A percentile compares a stretch with the other conserved stretches of the same genome.
Evolutionary conservation across 2,329 filamentous ascomycete species (phyloP).

Genomic region (Ophiostoma novo-ulmi): DNA sequence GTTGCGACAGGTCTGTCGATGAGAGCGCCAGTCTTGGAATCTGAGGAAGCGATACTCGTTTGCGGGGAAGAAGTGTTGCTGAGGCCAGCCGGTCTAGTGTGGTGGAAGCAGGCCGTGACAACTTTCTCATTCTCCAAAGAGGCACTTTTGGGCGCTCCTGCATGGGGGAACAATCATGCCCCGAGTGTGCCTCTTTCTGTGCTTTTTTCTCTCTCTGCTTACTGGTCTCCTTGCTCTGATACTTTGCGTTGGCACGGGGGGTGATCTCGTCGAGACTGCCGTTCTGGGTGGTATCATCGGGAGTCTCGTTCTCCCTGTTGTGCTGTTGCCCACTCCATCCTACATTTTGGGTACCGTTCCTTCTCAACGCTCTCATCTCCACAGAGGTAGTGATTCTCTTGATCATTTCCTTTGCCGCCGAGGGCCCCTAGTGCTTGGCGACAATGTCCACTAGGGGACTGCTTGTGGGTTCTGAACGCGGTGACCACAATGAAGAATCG

Average conservation of each 20-base stretch:
- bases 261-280: conserved; percentile 23
- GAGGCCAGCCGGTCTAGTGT: conserved; percentile 12
- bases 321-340: background rate
- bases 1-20: conserved; percentile 10
- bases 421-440: conserved; percentile 45
- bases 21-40: conserved; percentile 17
- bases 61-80: conserved; percentile 5
- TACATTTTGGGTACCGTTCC: background rate
- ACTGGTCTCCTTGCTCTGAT: background rate
- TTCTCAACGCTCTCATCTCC: conserved; percentile 15
- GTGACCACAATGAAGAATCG: conserved; percentile 48
- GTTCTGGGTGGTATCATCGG: background rate
- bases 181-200: background rate
- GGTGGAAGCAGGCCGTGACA: conserved; percentile 24
- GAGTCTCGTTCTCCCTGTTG: background rate
- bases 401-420: conserved; percentile 42
- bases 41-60: conserved; percentile 18
- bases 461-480: conserved; percentile 35
- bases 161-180: background rate
- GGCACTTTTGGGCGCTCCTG: conserved; percentile 14
- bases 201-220: background rate
- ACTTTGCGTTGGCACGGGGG: conserved; percentile 18
- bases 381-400: conserved; percentile 30
- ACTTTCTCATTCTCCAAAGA: conserved; percentile 26
- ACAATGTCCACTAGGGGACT: conserved; percentile 44